Conservation (phyloP, 768 basidiomycete species). For the Steccherinum ochraceum region DNA sequence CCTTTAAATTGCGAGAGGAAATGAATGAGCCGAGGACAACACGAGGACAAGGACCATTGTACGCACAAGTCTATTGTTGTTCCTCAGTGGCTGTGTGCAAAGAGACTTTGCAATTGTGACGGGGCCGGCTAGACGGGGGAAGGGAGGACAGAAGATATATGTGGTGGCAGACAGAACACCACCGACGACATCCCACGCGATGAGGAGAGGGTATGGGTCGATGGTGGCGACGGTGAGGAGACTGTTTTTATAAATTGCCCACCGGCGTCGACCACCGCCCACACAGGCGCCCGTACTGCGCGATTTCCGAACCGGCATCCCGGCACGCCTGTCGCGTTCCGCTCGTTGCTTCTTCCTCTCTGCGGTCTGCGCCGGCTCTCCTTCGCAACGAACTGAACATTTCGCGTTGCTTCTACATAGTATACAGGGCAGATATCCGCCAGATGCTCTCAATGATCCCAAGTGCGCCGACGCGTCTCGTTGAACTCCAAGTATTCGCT, state of each 20-base stretch:
- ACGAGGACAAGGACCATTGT: slow-evolving; percentile 15
- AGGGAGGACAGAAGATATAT: not conserved
- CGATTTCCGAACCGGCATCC: not conserved
- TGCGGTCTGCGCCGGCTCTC: too few relatives aligned
- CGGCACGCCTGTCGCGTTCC: too few relatives aligned
- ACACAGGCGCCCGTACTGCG: not conserved
- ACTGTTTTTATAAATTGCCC: not conserved
- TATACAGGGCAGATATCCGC: too few relatives aligned
- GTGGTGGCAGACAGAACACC: not conserved
- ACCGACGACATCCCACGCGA: slow-evolving; percentile 12
- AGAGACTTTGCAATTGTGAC: not conserved
- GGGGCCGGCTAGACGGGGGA: too few relatives aligned
- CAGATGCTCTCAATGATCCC: too few relatives aligned
- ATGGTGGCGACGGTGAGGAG: not conserved
- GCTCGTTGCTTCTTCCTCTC: too few relatives aligned
- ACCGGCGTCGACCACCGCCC: not conserved
- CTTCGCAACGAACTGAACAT: too few relatives aligned
- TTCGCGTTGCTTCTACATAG: too few relatives aligned
- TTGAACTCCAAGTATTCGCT: too few relatives aligned
- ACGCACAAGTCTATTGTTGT: slow-evolving; percentile 15
- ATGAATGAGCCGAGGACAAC: slow-evolving; percentile 5
- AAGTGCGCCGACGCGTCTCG: too few relatives aligned
- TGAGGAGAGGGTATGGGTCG: slow-evolving; percentile 1
- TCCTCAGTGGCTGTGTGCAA: slow-evolving; percentile 3
- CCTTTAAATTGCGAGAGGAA: slow-evolving; percentile 5